Conservation (phyloP, 2,329 filamentous ascomycete genomes). For the Fusarium burgessii region DNA sequence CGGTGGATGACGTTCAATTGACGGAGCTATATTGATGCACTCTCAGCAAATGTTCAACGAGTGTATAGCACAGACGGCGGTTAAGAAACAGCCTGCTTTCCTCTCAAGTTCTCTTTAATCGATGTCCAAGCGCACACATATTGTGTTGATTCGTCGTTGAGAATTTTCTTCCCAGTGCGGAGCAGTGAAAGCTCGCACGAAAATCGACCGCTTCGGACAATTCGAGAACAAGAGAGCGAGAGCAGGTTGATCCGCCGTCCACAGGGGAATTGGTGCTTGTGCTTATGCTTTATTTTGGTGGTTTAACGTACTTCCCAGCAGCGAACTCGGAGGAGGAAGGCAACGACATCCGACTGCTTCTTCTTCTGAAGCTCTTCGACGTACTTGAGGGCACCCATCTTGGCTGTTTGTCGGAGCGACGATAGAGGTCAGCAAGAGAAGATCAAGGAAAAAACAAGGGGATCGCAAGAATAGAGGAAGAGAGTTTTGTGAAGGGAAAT, state of each 20-base stretch:
- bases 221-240: slow-evolving; percentile 34
- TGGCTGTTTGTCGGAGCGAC: slow-evolving; percentile 57
- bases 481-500: slow-evolving; percentile 7
- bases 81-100: slow-evolving; percentile 24
- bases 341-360: slow-evolving; percentile 99
- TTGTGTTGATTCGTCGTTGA: slow-evolving; percentile 3
- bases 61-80: slow-evolving; percentile 80
- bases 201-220: slow-evolving; percentile 21
- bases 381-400: slow-evolving; percentile 99
- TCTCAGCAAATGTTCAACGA: slow-evolving; percentile 99
- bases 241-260: slow-evolving; percentile 49
- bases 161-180: slow-evolving; percentile 35
- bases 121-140: slow-evolving; percentile 5
- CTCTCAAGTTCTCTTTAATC: slow-evolving; percentile 16
- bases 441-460: neutral
- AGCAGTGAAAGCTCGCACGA: slow-evolving; percentile 28
- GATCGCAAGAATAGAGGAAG: slow-evolving; percentile 2
- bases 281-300: slow-evolving; percentile 43
- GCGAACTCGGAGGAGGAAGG: slow-evolving; percentile 99
- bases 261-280: slow-evolving; percentile 51
- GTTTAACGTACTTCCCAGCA: slow-evolving; percentile 96
- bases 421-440: slow-evolving; percentile 45
- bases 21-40: slow-evolving; percentile 99
- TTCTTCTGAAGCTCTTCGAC: slow-evolving; percentile 99
- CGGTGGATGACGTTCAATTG: slow-evolving; percentile 99